These are phyloP conservation scores for Phallus indusiatus DNA, from an alignment of 768 basidiomycete genomes.

Conservation along the genomic window DNA sequence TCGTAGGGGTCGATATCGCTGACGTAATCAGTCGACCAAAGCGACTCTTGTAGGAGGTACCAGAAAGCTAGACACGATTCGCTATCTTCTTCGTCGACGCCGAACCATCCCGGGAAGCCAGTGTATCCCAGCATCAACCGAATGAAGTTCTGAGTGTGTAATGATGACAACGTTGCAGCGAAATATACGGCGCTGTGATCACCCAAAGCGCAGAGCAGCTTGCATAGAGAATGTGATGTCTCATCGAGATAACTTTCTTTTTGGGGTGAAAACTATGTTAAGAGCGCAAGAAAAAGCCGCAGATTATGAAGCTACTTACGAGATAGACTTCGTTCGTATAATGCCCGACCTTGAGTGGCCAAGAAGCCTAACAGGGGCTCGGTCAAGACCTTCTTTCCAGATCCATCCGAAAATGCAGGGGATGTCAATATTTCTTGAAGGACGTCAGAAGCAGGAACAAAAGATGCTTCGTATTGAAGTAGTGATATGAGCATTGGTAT, in stretches of 20 bases:
- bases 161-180: conserved; percentile 54
- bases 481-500: conserved; percentile 44
- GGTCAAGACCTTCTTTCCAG: conserved; percentile 61
- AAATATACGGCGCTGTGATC: conserved; percentile 81
- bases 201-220: conserved; percentile 70
- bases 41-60: conserved; percentile 82
- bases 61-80: conserved; percentile 84
- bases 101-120: conserved; percentile 63
- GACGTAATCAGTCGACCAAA: conserved; percentile 62
- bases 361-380: conserved; percentile 84
- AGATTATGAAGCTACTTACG: conserved; percentile 22
- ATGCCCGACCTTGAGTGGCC: conserved; percentile 40
- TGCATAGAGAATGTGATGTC: conserved; percentile 63
- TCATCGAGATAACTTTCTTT: conserved; percentile 40
- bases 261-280: not conserved
- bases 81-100: conserved; percentile 79
- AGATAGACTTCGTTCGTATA: conserved; percentile 30
- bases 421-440: conserved; percentile 71
- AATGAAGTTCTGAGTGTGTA: conserved; percentile 61
- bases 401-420: conserved; percentile 62
- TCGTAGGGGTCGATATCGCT: conserved; percentile 14
- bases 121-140: conserved; percentile 65
- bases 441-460: conserved; percentile 58
- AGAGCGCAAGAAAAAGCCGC: not conserved
- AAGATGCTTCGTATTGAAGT: conserved; percentile 45